Percentiles rank a stretch among this genome's conserved stretches.
Evolutionary conservation across 345 rosid species (phyloP).

Genomic region (Laguncularia racemosa): DNA sequence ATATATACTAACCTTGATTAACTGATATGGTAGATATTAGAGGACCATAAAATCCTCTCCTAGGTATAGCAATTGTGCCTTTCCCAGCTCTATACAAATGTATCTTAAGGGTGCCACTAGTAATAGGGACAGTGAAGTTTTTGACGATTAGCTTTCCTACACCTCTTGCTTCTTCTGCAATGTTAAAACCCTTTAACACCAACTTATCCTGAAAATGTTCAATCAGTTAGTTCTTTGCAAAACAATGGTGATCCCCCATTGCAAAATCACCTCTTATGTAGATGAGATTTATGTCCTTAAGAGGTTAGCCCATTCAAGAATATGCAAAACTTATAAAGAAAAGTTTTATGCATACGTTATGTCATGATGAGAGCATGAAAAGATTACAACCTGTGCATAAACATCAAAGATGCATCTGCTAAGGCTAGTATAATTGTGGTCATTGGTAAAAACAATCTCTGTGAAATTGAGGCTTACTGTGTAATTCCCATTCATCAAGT

Average conservation of each 20-base stretch:
- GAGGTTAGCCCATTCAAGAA: conserved; percentile 3
- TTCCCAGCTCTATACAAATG: conserved; percentile 51
- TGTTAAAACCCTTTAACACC: conserved; percentile 43
- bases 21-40: conserved; percentile 47
- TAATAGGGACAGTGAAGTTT: conserved; percentile 22
- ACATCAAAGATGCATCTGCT: conserved; percentile 56
- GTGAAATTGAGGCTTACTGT: conserved; percentile 44
- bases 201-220: conserved; percentile 28
- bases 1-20: conserved; percentile 24
- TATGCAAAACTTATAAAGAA: neutral
- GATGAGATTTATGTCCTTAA: too few species aligned
- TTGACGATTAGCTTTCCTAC: conserved; percentile 25
- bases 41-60: conserved; percentile 46
- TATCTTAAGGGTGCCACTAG: conserved; percentile 29
- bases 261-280: neutral
- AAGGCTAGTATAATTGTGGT: conserved; percentile 32
- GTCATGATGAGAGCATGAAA: neutral
- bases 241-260: neutral
- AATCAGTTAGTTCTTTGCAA: neutral
- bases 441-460: conserved; percentile 48
- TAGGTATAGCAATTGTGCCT: conserved; percentile 49
- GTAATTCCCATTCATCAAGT: conserved; percentile 53
- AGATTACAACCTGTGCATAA: conserved; percentile 44
- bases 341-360: neutral
- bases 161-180: conserved; percentile 39